phyloP scores from a whole-genome alignment of 31 red algal genomes.

The Odonthalia washingtoniensis region DNA sequence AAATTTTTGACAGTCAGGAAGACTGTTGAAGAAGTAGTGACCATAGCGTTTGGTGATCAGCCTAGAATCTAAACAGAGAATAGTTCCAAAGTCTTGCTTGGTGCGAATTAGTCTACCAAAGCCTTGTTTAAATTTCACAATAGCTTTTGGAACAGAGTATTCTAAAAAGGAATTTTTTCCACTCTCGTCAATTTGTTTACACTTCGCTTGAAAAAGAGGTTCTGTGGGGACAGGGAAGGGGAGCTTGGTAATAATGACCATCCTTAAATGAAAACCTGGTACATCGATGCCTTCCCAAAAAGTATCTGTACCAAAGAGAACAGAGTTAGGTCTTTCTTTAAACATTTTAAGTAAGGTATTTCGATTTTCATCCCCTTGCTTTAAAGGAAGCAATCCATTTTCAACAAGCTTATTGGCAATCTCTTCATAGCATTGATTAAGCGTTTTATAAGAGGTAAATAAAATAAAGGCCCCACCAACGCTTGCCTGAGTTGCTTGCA shows the following conservation, averaged over 20 bases:
- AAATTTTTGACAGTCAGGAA: slow-evolving; percentile 8
- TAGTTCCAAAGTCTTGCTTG: slow-evolving; percentile 3
- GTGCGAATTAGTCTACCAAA: slow-evolving; percentile 7
- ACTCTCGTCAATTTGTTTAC: neutral
- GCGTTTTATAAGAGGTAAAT: slow-evolving; percentile 1
- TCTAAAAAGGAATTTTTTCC: slow-evolving; percentile 14
- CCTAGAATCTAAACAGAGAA: neutral
- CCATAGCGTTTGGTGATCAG: slow-evolving; percentile 12
- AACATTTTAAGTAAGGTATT: neutral
- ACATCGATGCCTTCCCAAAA: slow-evolving; percentile 19
- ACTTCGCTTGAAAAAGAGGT: slow-evolving; percentile 7
- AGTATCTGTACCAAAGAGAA: slow-evolving; percentile 20
- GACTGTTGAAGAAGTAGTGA: neutral
- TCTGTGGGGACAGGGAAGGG: slow-evolving; percentile 5
- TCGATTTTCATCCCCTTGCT: slow-evolving; percentile 2
- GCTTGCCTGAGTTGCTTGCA: neutral
- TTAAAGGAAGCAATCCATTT: slow-evolving; percentile 17
- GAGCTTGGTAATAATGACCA: neutral
- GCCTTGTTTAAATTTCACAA: slow-evolving; percentile 5
- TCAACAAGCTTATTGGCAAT: neutral
- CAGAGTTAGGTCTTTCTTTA: neutral
- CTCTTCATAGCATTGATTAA: neutral
- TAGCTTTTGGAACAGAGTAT: slow-evolving; percentile 12
- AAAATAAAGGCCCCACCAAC: slow-evolving; percentile 9
- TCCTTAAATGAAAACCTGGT: neutral